Base-by-base conservation (phyloP, 345 rosid species). In the Sonneratia caseolaris region DNA sequence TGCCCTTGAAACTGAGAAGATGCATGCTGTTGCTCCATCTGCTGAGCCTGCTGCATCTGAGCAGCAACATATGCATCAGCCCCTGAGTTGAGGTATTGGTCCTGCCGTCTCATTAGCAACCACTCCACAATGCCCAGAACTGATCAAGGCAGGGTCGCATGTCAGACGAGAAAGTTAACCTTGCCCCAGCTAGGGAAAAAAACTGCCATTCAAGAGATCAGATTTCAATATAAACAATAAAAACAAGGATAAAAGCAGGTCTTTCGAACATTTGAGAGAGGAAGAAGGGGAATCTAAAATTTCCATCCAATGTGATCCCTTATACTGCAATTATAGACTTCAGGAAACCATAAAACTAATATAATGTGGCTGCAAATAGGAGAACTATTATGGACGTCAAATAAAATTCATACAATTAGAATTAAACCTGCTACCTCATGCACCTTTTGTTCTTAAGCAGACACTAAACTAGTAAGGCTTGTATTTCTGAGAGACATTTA, bases 1-100 rank as follows among this genome's bases (percentile, higher is more conserved):
- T 87, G 88, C 74, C 89, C 96, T 81, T 88, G 93, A 71, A 86
- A 91, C 51, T 83, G 86, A 72, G 75, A 76, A 66, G 89, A 72
- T 15, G 74, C 78, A 5, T 62, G 66, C 66, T 62, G 38, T 35
- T 74, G 81, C 24, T 87, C 92, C 82, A 84, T 81, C 67, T 79
- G 79, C 66, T 86, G 90, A 57, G 80, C 48, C 59, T 82, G 88
- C 81, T 86, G 94, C 82, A 88, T 81, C 79, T 84, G 96, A 47
- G 83, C 83, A 79, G 82, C 76, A 59, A 70, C 86, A 74, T 87
- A 88, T 37, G 81, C 83, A 81, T 75, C 82, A 67, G 82, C 81
- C 70, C 89, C 88, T 27, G 89, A 71, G 62, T 86, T 87, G 3
- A 65, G 74, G 81, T 85, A 92, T 61, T 86, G 89, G 22, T 87